Percentiles rank a stretch among this genome's conserved stretches.
These are phyloP conservation scores for Naganishia randhawae DNA, from an alignment of 768 basidiomycete genomes.

Conservation along the genomic window DNA sequence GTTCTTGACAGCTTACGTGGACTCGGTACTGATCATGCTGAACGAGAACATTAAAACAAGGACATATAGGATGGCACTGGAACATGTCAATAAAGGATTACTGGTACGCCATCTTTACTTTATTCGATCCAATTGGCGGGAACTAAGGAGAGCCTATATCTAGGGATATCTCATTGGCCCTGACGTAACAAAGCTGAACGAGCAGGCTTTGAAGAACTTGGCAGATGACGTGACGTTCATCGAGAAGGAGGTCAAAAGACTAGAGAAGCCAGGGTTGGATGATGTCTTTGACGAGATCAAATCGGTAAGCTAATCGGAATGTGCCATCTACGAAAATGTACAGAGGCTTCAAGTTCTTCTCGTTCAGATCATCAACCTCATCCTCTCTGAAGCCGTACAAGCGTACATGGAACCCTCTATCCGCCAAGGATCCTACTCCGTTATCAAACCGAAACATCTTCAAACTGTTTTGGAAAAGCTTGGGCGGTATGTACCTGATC, in stretches of 20 bases:
- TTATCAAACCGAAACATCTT: slow-evolving; percentile 44
- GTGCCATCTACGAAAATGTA: background rate
- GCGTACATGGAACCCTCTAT: slow-evolving; percentile 68
- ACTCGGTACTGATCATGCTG: slow-evolving; percentile 65
- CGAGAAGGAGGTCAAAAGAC: slow-evolving; percentile 75
- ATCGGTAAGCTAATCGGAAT: slow-evolving; percentile 67
- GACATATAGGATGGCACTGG: slow-evolving; percentile 81
- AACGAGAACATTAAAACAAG: slow-evolving; percentile 81
- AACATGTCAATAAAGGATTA: slow-evolving; percentile 78
- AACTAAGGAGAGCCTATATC: background rate
- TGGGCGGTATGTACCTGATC: slow-evolving; percentile 21
- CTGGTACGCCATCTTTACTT: slow-evolving; percentile 61
- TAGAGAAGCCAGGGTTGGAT: slow-evolving; percentile 67
- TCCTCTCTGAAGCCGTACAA: slow-evolving; percentile 69
- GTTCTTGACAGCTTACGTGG: slow-evolving; percentile 94
- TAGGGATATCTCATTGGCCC: slow-evolving; percentile 76
- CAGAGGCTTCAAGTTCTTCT: too few species aligned
- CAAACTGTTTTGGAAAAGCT: slow-evolving; percentile 49
- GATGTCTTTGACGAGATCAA: slow-evolving; percentile 75
- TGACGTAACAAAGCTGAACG: slow-evolving; percentile 74
- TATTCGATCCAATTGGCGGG: background rate
- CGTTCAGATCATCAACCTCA: slow-evolving; percentile 54
- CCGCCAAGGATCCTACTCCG: slow-evolving; percentile 44
- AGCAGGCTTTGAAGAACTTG: slow-evolving; percentile 81
- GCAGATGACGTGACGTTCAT: slow-evolving; percentile 81